Evolutionary conservation across 1,284 basidiomycete genomes (phyloP), one percentile per base, ranked within the genome.

Genomic region (Mixia osmundae): DNA sequence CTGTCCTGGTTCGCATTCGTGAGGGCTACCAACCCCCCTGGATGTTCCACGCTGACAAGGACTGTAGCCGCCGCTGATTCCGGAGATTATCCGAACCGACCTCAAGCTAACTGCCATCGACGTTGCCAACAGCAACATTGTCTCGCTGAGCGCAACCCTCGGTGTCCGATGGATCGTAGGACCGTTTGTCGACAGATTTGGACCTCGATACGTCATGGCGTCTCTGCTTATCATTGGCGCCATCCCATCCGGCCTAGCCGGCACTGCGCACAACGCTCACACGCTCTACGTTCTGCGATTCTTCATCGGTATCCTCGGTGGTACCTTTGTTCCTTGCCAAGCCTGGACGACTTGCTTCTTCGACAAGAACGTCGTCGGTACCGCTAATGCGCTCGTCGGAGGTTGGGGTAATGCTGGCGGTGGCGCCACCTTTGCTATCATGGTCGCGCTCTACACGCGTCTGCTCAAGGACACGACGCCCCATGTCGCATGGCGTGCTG

Each of bases 1-100:
- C 50, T 69, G 15, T 64, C 67, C 11, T 73, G 71, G 71, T 73
- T 72, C 42, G 69, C 69, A 0, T 71, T 72, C 48, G n/a, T n/a
- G n/a, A n/a, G n/a, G n/a, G n/a, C n/a, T n/a, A n/a, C n/a, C n/a
- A n/a, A n/a, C n/a, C n/a, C n/a, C n/a, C n/a, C n/a, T n/a, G n/a
- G n/a, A n/a, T n/a, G n/a, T n/a, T n/a, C n/a, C n/a, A n/a, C n/a
- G n/a, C n/a, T n/a, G n/a, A n/a, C n/a, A n/a, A n/a, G 18, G 18
- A 5, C 18, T 4, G 27, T 29, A 7, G 4, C 59, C 68, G 12
- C 69, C 69, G 0, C 59, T 73, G 8, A 61, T 70, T 30, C 64
- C 69, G 1, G 67, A 70, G 26, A 67, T 64, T 4, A 69, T 73
- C 51, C 65, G 63, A 41, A 45, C 48, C 5, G 71, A 73, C 48